Evolutionary conservation across 495 filamentous ascomycete species (phyloP).

Genomic region (Apodospora peruviana): DNA sequence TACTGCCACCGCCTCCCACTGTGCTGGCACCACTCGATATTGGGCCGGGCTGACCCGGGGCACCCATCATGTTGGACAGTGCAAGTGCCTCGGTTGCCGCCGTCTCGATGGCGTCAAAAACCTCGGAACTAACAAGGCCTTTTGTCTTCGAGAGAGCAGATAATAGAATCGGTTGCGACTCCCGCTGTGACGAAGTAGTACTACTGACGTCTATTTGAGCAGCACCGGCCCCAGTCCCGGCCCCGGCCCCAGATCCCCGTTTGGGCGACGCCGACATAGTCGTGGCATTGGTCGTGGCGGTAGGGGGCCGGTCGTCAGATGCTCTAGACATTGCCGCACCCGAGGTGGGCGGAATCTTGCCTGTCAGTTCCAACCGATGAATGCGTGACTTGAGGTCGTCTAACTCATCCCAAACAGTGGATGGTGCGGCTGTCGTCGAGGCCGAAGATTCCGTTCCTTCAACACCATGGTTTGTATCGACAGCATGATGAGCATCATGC

Average conservation of each 20-base stretch:
- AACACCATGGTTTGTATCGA: constrained; percentile 30
- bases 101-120: constrained; percentile 75
- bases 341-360: constrained; percentile 76
- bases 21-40: constrained; percentile 57
- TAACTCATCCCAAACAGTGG: constrained; percentile 95
- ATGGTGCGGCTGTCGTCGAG: constrained; percentile 81
- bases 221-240: constrained; percentile 43
- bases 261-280: constrained; percentile 86
- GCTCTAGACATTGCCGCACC: constrained; percentile 69
- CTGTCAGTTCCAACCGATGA: constrained; percentile 83
- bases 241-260: constrained; percentile 49
- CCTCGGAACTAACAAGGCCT: constrained; percentile 56
- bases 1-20: constrained; percentile 52
- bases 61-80: constrained; percentile 68
- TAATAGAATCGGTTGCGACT: constrained; percentile 71
- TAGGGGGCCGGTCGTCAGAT: constrained; percentile 76
- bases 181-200: constrained; percentile 26
- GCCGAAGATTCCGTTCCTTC: constrained; percentile 75
- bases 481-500: constrained; percentile 23
- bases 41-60: constrained; percentile 52
- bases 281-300: constrained; percentile 89
- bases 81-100: constrained; percentile 76
- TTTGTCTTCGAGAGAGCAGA: constrained; percentile 75
- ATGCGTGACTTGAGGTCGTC: constrained; percentile 95
- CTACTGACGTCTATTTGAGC: constrained; percentile 25